Evolutionary conservation across 2,329 filamentous ascomycete species (phyloP).

Genomic region (Aspergillus sp.): DNA sequence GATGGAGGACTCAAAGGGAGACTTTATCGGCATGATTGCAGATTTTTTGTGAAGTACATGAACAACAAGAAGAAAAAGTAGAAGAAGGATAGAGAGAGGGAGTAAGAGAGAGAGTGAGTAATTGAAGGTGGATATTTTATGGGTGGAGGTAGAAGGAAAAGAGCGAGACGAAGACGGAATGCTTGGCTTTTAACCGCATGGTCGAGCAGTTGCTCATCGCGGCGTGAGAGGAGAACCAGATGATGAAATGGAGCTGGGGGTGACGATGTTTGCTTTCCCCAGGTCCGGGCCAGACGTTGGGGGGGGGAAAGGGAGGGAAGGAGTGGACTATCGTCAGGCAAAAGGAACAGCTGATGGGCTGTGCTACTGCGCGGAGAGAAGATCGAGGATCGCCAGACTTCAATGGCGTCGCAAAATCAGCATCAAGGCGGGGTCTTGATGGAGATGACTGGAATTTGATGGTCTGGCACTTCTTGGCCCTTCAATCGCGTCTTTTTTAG

Average conservation of each 20-base stretch:
- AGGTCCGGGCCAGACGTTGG: not conserved
- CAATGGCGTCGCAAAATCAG: not conserved
- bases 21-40: constrained; percentile 44
- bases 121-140: not conserved
- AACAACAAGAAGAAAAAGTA: not conserved
- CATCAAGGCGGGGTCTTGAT: constrained; percentile 17
- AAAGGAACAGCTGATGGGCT: not conserved
- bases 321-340: constrained; percentile 7
- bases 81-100: not conserved
- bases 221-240: not conserved
- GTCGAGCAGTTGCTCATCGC: not conserved
- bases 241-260: constrained; percentile 10
- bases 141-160: not conserved
- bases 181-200: constrained; percentile 14
- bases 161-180: not conserved
- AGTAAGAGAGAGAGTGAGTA: constrained; percentile 5
- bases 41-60: not conserved
- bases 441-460: constrained; percentile 9
- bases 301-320: not conserved
- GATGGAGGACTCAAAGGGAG: constrained; percentile 75
- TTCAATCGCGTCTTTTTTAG: constrained; percentile 8
- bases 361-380: not conserved
- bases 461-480: constrained; percentile 16
- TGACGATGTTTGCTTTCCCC: constrained; percentile 13
- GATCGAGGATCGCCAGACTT: no score